Evolutionary conservation across 2,329 filamentous ascomycete species (phyloP), one percentile per base, ranked within the genome.

Genomic region (Aspergillus cejpii): DNA sequence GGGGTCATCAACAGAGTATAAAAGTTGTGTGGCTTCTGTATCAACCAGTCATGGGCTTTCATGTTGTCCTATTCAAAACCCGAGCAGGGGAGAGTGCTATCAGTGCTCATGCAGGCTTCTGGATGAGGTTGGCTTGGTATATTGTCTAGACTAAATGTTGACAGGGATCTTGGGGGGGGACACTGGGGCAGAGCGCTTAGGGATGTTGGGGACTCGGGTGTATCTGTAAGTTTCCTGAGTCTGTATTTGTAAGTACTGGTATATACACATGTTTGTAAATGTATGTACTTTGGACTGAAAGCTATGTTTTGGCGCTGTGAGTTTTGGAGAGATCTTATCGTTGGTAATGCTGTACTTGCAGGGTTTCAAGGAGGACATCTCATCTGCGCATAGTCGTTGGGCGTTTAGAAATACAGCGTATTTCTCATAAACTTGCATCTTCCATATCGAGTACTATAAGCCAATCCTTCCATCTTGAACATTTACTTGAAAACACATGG

Each of bases 141-240:
- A 19, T 19, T 12, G 31, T 34, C 15, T 4, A 34, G 31, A 34
- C 31, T 34, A 34, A 6, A 10, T 20, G 31, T 2, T 34, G 31
- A n/a, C 31, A 3, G 31, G 15, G 17, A 11, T 12, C 2, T n/a
- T 20, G 31, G 5, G 23, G 15, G 31, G 11, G 31, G 31, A 34
- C 31, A n/a, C n/a, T n/a, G n/a, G n/a, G n/a, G n/a, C n/a, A 34
- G 31, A 34, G 31, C 31, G 31, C 31, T 34, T 34, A 34, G 17
- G 10, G 31, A n/a, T 17, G 15, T n/a, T n/a, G 8, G 23, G 8
- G 23, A 24, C 23, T 24, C 23, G 23, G 23, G 31, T 17, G 31
- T 12, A 8, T 19, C 14, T 11, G 31, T 34, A 34, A 34, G 31
- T 15, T 34, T 15, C 10, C 10, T 11, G 17, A 3, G 3, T 11